A percentile compares a stretch with the other conserved stretches of the same genome.
phyloP scores from a whole-genome alignment of 2,329 filamentous ascomycete genomes.

The Talaromyces islandicus region DNA sequence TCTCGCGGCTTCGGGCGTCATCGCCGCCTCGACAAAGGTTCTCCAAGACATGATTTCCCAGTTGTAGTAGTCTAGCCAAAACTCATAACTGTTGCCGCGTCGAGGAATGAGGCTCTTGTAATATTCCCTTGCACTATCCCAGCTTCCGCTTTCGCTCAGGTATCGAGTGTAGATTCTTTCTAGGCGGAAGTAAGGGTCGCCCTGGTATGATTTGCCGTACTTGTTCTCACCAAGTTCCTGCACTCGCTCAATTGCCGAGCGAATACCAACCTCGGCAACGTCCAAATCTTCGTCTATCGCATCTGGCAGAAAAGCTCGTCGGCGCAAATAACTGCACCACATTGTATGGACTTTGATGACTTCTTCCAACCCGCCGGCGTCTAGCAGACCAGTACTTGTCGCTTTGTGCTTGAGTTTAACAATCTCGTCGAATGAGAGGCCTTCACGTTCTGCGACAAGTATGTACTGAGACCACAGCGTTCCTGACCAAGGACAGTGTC shows the following conservation, averaged over 20 bases:
- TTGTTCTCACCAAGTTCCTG: slow-evolving; percentile 69
- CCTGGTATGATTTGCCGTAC: slow-evolving; percentile 69
- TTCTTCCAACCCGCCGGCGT: slow-evolving; percentile 78
- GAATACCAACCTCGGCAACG: slow-evolving; percentile 82
- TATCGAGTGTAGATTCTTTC: slow-evolving; percentile 92
- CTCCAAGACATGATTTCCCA: slow-evolving; percentile 80
- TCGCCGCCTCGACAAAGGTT: slow-evolving; percentile 49
- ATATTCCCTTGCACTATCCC: slow-evolving; percentile 68
- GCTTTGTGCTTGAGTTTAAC: slow-evolving; percentile 88
- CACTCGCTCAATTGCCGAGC: slow-evolving; percentile 79
- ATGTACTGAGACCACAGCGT: slow-evolving; percentile 86
- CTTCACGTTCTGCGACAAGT: slow-evolving; percentile 72
- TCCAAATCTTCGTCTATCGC: slow-evolving; percentile 78
- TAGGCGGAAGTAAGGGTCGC: slow-evolving; percentile 83
- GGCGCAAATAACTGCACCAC: slow-evolving; percentile 91
- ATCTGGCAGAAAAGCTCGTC: slow-evolving; percentile 69
- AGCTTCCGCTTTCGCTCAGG: slow-evolving; percentile 72
- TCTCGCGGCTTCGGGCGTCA: slow-evolving; percentile 47
- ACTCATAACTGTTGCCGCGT: slow-evolving; percentile 76
- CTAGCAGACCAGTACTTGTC: slow-evolving; percentile 76
- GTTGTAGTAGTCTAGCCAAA: slow-evolving; percentile 86
- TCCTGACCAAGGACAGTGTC: slow-evolving; percentile 91
- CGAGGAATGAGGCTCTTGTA: slow-evolving; percentile 68
- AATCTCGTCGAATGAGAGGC: slow-evolving; percentile 70
- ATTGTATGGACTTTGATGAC: slow-evolving; percentile 86